phyloP scores from a whole-genome alignment of 2,329 filamentous ascomycete species.

The Aspergillus sp. region DNA sequence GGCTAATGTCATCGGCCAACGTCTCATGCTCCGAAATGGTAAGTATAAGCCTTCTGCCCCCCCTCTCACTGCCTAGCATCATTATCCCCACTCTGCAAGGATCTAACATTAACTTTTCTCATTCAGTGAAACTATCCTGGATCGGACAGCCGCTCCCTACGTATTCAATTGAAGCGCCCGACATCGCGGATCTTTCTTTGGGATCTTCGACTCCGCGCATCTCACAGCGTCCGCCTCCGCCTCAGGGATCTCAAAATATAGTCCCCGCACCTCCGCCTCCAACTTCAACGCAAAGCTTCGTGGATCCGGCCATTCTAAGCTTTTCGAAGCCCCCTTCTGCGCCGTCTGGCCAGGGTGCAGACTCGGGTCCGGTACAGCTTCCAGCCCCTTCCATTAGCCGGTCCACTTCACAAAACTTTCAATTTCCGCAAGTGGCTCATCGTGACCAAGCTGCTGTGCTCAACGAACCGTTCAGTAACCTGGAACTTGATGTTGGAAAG shows the following conservation, averaged over 20 bases:
- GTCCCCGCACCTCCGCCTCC: slow-evolving; percentile 25
- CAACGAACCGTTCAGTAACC: slow-evolving; percentile 48
- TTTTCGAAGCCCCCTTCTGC: slow-evolving; percentile 47
- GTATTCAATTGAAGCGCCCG: slow-evolving; percentile 59
- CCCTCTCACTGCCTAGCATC: neutral
- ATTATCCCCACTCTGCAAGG: slow-evolving; percentile 12
- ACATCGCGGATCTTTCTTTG: slow-evolving; percentile 58
- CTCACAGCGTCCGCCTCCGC: slow-evolving; percentile 21
- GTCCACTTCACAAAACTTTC: slow-evolving; percentile 18
- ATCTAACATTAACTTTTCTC: slow-evolving; percentile 30
- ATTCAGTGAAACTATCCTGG: slow-evolving; percentile 48
- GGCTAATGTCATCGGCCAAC: slow-evolving; percentile 67
- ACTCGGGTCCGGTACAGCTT: slow-evolving; percentile 16
- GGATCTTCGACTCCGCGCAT: slow-evolving; percentile 21
- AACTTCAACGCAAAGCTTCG: slow-evolving; percentile 55
- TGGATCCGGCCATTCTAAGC: slow-evolving; percentile 82
- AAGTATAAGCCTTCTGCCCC: slow-evolving; percentile 25
- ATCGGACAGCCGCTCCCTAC: slow-evolving; percentile 55
- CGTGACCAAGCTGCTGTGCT: slow-evolving; percentile 38
- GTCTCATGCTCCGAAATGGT: slow-evolving; percentile 73
- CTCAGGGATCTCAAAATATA: slow-evolving; percentile 19
- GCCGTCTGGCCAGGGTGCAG: slow-evolving; percentile 10
- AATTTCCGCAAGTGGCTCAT: slow-evolving; percentile 20
- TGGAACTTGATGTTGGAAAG: slow-evolving; percentile 37
- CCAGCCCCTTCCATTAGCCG: slow-evolving; percentile 32